Evolutionary conservation across 2,329 filamentous ascomycete genomes (phyloP).

Genomic region (Xylaria sp.): DNA sequence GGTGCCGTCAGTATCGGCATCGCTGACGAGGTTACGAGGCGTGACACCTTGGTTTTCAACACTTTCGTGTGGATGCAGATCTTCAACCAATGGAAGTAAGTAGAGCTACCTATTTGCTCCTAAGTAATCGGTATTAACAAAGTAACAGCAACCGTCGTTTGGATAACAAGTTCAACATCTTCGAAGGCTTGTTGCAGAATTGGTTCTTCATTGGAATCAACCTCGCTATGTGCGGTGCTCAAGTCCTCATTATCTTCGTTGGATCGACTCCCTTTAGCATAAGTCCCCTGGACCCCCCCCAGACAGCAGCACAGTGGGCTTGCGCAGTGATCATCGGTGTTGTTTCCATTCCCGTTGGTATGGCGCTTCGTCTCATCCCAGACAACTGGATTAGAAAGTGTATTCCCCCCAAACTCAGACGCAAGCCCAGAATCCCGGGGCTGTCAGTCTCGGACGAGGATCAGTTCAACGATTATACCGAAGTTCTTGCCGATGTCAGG

Average conservation of each 20-base stretch:
- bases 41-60: constrained; percentile 90
- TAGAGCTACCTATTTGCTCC: constrained; percentile 41
- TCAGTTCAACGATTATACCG: constrained; percentile 68
- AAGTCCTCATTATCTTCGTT: constrained; percentile 87
- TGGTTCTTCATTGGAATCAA: constrained; percentile 89
- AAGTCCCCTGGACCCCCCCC: constrained; percentile 46
- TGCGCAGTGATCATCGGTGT: constrained; percentile 82
- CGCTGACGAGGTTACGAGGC: constrained; percentile 46
- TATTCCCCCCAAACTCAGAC: constrained; percentile 57
- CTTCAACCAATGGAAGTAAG: constrained; percentile 95
- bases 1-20: constrained; percentile 63
- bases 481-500: constrained; percentile 72
- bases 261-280: constrained; percentile 83
- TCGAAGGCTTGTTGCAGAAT: constrained; percentile 84
- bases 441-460: constrained; percentile 69
- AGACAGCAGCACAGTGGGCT: constrained; percentile 81
- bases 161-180: constrained; percentile 94
- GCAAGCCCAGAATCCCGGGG: constrained; percentile 52
- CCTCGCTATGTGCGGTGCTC: constrained; percentile 82
- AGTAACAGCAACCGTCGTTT: constrained; percentile 75
- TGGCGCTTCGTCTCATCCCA: constrained; percentile 80
- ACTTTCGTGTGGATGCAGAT: constrained; percentile 99
- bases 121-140: constrained; percentile 26
- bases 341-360: constrained; percentile 82
- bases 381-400: constrained; percentile 64